Conservation (phyloP, 169 alveolate genomes). For the Plasmodium gaboni region DNA sequence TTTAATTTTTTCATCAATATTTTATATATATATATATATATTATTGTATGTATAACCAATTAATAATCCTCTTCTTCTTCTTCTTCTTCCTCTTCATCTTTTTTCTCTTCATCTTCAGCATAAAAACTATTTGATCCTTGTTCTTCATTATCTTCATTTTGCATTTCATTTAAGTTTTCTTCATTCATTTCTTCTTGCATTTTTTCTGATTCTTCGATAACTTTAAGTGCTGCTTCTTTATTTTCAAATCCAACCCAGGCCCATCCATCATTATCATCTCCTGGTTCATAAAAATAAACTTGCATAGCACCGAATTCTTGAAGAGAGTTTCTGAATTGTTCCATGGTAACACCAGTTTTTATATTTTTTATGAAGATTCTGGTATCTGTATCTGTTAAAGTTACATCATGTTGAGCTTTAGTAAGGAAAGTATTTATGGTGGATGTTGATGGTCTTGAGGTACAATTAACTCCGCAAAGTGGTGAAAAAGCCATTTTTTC, state of each 20-base stretch:
- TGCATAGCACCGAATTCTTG: constrained; percentile 83
- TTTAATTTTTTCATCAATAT: background rate
- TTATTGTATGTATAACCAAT: background rate
- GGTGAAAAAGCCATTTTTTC: constrained; percentile 51
- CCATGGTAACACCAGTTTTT: constrained; percentile 76
- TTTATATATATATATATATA: too few relatives aligned
- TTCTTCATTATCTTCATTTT: constrained; percentile 40
- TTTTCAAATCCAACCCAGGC: constrained; percentile 86
- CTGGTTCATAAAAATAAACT: constrained; percentile 82
- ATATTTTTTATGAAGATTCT: constrained; percentile 67
- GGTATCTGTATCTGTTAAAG: constrained; percentile 51
- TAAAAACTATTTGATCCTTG: constrained; percentile 49
- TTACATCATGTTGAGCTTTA: constrained; percentile 67
- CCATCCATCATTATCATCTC: constrained; percentile 84
- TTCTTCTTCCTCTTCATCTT: constrained; percentile 36
- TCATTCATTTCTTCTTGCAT: constrained; percentile 22
- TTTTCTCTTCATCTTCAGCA: constrained; percentile 49
- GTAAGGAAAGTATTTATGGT: constrained; percentile 46
- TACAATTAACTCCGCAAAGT: constrained; percentile 35
- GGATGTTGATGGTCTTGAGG: constrained; percentile 32
- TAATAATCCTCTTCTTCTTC: constrained; percentile 32
- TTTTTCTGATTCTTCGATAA: constrained; percentile 73
- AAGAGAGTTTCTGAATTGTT: constrained; percentile 72
- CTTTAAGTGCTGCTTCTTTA: constrained; percentile 77
- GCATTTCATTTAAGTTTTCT: constrained; percentile 17